Conservation (phyloP, 148 eudicot genomes). For the Camellia granthamiana region DNA sequence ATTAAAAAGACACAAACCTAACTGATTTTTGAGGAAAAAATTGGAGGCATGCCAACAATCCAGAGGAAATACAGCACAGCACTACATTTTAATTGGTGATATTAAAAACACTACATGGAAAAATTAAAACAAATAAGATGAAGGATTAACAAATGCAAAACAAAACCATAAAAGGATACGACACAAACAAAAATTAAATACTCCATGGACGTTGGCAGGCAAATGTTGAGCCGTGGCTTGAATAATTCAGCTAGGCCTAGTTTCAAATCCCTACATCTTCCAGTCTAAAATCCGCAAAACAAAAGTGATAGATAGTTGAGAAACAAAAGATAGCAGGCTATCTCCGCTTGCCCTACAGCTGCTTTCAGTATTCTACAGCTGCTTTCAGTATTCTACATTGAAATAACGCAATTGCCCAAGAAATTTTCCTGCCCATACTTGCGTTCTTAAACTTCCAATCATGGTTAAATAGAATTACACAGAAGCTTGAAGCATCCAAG, state of each 20-base stretch:
- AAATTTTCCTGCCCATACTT: neutral
- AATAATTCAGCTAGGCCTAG: neutral
- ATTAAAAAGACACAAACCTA: too few relatives aligned
- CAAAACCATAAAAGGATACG: neutral
- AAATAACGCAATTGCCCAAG: neutral
- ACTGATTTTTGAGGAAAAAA: too few relatives aligned
- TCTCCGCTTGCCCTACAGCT: conserved; percentile 3
- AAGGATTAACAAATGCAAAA: too few relatives aligned
- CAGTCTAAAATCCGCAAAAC: neutral
- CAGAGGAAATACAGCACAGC: too few relatives aligned
- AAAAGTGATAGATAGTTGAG: neutral
- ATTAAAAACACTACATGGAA: too few relatives aligned
- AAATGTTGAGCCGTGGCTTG: neutral
- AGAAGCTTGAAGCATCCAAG: conserved; percentile 4
- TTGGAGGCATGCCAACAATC: too few relatives aligned
- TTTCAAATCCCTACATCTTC: neutral
- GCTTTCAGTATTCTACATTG: neutral
- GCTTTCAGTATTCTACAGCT: neutral
- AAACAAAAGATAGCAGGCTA: neutral
- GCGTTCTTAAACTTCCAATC: neutral
- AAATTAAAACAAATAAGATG: neutral
- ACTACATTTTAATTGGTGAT: too few relatives aligned
- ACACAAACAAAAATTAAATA: neutral
- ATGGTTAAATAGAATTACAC: neutral
- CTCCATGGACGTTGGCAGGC: neutral